Percentiles rank a stretch among this genome's conserved stretches.
These are phyloP conservation scores for Starmera quercuum DNA, from an alignment of 805 yeast genomes.

Conservation along the genomic window DNA sequence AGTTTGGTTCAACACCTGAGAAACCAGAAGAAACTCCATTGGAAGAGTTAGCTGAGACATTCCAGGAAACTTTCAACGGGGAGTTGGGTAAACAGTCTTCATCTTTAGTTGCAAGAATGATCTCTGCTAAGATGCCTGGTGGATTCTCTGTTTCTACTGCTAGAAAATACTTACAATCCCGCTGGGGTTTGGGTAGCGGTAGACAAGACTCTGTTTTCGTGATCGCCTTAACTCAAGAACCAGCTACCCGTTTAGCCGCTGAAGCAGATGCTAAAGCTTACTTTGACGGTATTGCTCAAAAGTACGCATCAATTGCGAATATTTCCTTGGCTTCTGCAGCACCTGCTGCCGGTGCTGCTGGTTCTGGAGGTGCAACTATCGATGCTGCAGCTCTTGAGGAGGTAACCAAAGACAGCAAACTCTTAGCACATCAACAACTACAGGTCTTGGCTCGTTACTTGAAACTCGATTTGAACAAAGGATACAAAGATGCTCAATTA, in stretches of 20 bases:
- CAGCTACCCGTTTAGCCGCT: slow-evolving; percentile 76
- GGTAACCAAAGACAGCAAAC: slow-evolving; percentile 39
- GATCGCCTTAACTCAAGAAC: slow-evolving; percentile 81
- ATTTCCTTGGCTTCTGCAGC: slow-evolving; percentile 65
- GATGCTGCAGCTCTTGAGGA: slow-evolving; percentile 93
- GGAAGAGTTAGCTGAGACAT: slow-evolving; percentile 88
- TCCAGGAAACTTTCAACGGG: slow-evolving; percentile 88
- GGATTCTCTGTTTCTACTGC: slow-evolving; percentile 91
- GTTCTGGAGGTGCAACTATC: slow-evolving; percentile 77
- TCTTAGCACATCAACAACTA: slow-evolving; percentile 48
- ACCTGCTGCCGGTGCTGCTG: slow-evolving; percentile 39
- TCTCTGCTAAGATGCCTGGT: slow-evolving; percentile 99
- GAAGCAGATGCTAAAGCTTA: slow-evolving; percentile 88
- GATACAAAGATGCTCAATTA: slow-evolving; percentile 74
- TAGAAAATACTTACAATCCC: slow-evolving; percentile 83
- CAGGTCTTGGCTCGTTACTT: slow-evolving; percentile 93
- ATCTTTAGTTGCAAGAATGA: slow-evolving; percentile 81
- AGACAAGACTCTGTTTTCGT: slow-evolving; percentile 90
- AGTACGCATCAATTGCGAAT: slow-evolving; percentile 81
- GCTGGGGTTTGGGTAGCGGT: slow-evolving; percentile 90
- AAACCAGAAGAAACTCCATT: slow-evolving; percentile 98
- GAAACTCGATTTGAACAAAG: slow-evolving; percentile 85
- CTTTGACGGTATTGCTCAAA: slow-evolving; percentile 74
- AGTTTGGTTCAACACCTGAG: slow-evolving; percentile 96
- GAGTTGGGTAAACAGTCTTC: slow-evolving; percentile 89